A percentile compares a stretch with the other conserved stretches of the same genome.
Evolutionary conservation across 805 yeast species (phyloP).

Genomic region (Candida golubevii): DNA sequence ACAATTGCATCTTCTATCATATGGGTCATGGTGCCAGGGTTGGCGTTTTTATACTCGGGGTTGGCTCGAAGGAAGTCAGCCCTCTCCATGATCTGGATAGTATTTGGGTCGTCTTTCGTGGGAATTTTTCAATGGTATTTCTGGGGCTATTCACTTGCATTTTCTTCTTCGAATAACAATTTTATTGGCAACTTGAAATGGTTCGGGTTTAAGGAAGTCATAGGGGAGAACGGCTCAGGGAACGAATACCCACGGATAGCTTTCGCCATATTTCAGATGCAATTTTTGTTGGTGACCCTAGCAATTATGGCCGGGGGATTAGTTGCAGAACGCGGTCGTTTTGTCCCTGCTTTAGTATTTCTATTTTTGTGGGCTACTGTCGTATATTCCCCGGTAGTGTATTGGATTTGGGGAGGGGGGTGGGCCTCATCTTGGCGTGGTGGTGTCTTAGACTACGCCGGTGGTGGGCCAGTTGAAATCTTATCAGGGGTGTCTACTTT

Average conservation of each 20-base stretch:
- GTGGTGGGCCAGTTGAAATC: slow-evolving; percentile 97
- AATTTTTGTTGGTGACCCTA: slow-evolving; percentile 87
- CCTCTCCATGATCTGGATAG: slow-evolving; percentile 76
- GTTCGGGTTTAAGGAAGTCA: slow-evolving; percentile 78
- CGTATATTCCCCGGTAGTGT: slow-evolving; percentile 92
- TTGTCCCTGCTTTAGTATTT: slow-evolving; percentile 79
- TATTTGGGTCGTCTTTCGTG: slow-evolving; percentile 66
- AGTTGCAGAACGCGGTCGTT: slow-evolving; percentile 83
- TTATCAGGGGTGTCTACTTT: slow-evolving; percentile 88
- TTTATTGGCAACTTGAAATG: slow-evolving; percentile 84
- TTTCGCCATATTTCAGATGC: slow-evolving; percentile 82
- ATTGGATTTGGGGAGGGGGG: slow-evolving; percentile 95
- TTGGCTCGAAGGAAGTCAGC: slow-evolving; percentile 89
- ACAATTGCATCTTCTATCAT: slow-evolving; percentile 66
- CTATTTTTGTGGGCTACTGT: slow-evolving; percentile 84
- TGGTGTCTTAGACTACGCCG: slow-evolving; percentile 95
- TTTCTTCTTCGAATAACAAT: slow-evolving; percentile 73
- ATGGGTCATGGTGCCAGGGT: slow-evolving; percentile 90
- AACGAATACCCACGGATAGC: slow-evolving; percentile 73
- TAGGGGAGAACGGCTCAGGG: slow-evolving; percentile 37
- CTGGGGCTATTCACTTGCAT: slow-evolving; percentile 95
- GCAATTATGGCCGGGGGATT: slow-evolving; percentile 90
- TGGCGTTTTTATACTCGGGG: slow-evolving; percentile 90
- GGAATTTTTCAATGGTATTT: slow-evolving; percentile 91
- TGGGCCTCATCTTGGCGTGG: slow-evolving; percentile 78